Base-by-base conservation (phyloP, 768 basidiomycete genomes). In the Harrya chromipes region DNA sequence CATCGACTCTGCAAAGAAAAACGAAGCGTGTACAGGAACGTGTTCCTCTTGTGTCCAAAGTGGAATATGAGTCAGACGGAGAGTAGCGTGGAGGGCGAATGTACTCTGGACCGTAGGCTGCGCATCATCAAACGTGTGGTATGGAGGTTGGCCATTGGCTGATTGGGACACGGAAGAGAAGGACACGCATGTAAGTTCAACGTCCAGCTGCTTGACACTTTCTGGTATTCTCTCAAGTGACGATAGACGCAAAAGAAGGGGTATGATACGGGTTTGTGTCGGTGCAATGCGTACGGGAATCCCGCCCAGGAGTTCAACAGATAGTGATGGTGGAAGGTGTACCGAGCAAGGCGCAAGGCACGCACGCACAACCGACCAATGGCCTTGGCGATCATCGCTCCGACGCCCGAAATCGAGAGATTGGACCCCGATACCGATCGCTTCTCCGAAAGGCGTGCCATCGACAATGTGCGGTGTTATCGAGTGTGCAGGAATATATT, bases 371-470 rank as follows among this genome's bases (percentile, higher is more conserved):
- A 83, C 72, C 1, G 73, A 79, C 82, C 84, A 86, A 77, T 78
- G 81, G 14, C 73, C 74, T 14, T 71, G 65, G 3, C 33, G 35
- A 11, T 47, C 43, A 6, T 35, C 37, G 4, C 14, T 17, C 36
- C 2, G 9, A 14, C 1, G 31, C 23, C 48, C 49, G 24, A 60
- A 57, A 55, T 67, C 63, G 11, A 65, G 52, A 55, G 77, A 81
- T 33, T 79, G 76, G 14, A 90, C 49, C 1, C 78, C 85, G 3
- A 94, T 54, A 2, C 89, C 88, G 3, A 89, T 42, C 6, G 80
- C 81, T 23, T 81, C 66, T 3, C 92, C 92, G 60, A 92, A 87
- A 0, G 87, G 77, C 58, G 75, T 80, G 0, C 91, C 92, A 49
- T 82, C 79, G 1, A 93, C 72, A 54, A 93, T 84, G 64, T 92